Conservation (phyloP, 805 yeast genomes). For the Candida namnaoensis region DNA sequence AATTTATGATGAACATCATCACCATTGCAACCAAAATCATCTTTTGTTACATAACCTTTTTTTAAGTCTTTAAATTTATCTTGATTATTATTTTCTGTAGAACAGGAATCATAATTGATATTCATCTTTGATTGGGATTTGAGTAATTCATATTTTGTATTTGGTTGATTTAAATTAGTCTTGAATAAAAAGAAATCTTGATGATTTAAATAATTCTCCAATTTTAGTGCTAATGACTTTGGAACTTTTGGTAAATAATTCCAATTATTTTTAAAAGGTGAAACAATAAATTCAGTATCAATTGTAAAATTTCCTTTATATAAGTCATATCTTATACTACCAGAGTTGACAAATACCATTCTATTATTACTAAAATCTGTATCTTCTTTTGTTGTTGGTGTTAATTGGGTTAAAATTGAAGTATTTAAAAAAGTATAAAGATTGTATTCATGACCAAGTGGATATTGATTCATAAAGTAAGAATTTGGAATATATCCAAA, state of each 20-base stretch:
- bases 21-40: slow-evolving; percentile 80
- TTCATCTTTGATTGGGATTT: neutral
- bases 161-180: slow-evolving; percentile 11
- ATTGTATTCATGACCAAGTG: slow-evolving; percentile 47
- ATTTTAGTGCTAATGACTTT: slow-evolving; percentile 39
- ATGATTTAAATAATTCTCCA: slow-evolving; percentile 50
- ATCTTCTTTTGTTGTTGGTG: slow-evolving; percentile 18
- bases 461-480: slow-evolving; percentile 61
- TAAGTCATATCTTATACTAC: slow-evolving; percentile 80
- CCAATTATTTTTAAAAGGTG: slow-evolving; percentile 85
- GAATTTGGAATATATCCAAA: slow-evolving; percentile 62
- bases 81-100: slow-evolving; percentile 1
- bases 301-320: slow-evolving; percentile 77
- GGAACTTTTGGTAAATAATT: slow-evolving; percentile 49
- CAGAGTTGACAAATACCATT: slow-evolving; percentile 70
- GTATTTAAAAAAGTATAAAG: slow-evolving; percentile 51
- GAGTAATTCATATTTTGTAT: slow-evolving; percentile 1
- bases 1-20: slow-evolving; percentile 74
- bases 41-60: slow-evolving; percentile 75
- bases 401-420: slow-evolving; percentile 42
- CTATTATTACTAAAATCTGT: slow-evolving; percentile 21
- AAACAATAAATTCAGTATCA: slow-evolving; percentile 73
- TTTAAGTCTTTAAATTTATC: slow-evolving; percentile 20
- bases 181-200: slow-evolving; percentile 32
- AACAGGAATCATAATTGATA: too few relatives aligned